Base-by-base conservation (phyloP, 2,329 filamentous ascomycete genomes). In the Neospermospora avenae region DNA sequence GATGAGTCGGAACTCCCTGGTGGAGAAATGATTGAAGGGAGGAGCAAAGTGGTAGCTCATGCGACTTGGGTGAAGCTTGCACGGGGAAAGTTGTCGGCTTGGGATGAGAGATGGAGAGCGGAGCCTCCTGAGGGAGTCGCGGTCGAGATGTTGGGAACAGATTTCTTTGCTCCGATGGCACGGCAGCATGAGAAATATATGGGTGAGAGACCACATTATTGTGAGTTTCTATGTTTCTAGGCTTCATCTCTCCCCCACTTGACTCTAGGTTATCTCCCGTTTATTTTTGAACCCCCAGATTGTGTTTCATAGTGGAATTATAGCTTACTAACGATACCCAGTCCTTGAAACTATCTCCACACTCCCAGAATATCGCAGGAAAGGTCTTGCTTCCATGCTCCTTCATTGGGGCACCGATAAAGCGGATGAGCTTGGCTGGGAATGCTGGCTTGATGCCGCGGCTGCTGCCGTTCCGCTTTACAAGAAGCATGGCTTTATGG, bases 21-120 rank as follows among this genome's bases (percentile, higher is more conserved):
- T 37, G 18, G 14, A n/a, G 31, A 22, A 11, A 31, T 24, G n/a
- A 25, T 3, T 4, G 31, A 35, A 51, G 31, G 18, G 10, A 16
- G 16, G 34, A n/a, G 45, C n/a, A n/a, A 49, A 34, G 48, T 51
- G 4, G 31, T 51, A 14, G 48, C 48, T 2, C 20, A 35, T 16
- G n/a, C 48, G 13, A 51, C n/a, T 18, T 51, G 48, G 48, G 48
- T 51, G 28, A 51, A 51, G 31, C 48, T 35, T 51, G 5, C 48
- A 1, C 28, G 48, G 13, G 48, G 48, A 10, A 18, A 37, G n/a
- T 6, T 35, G 3, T 18, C 48, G 10, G 3, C n/a, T 3, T 51
- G 48, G 48, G 18, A 51, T 37, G 8, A 24, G 48, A 51, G 28
- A 20, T 37, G 34, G 48, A 51, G 28, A 22, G n/a, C 28, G 31